phyloP scores from a whole-genome alignment of 768 basidiomycete genomes.

The Mycena venus region DNA sequence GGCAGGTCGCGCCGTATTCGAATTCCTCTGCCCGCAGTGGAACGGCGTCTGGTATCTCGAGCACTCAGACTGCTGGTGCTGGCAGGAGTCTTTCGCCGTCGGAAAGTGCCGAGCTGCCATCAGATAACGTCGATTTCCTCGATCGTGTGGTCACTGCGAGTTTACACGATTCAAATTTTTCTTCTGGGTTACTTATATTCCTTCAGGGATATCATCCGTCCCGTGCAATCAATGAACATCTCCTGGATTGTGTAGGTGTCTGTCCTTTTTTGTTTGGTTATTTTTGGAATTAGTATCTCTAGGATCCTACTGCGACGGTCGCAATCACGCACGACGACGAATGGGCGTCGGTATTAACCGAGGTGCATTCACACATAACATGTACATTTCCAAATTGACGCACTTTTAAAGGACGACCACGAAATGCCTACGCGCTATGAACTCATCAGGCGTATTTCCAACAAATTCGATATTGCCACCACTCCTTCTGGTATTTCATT shows the following conservation, averaged over 20 bases:
- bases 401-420: neutral
- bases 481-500: neutral
- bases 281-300: neutral
- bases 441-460: neutral
- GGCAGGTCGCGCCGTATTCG: neutral
- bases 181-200: neutral
- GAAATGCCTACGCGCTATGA: neutral
- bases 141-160: neutral
- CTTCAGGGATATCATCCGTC: neutral
- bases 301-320: neutral
- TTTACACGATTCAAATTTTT: neutral
- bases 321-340: neutral
- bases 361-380: neutral
- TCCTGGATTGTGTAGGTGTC: neutral
- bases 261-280: neutral
- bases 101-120: neutral
- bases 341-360: neutral
- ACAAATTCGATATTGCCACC: neutral
- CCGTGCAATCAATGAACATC: neutral
- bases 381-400: neutral
- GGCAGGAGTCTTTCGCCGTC: neutral
- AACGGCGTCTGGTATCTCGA: neutral
- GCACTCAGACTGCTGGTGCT: neutral
- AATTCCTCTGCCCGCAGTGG: neutral
- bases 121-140: neutral